phyloP scores from a whole-genome alignment of 164 flowering plant genomes.

The grape (Vitis vinifera) region DNA sequence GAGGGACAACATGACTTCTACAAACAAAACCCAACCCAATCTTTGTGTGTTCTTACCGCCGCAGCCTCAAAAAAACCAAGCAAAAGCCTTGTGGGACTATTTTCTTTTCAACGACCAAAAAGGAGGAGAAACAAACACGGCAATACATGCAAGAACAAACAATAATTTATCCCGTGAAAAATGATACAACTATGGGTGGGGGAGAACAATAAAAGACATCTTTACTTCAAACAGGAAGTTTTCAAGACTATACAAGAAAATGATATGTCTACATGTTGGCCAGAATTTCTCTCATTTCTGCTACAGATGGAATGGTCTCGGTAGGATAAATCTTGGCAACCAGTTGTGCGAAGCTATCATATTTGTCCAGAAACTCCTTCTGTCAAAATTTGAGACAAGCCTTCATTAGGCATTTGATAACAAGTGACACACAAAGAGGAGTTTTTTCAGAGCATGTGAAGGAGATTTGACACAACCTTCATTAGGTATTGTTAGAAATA shows the following conservation, averaged over 20 bases:
- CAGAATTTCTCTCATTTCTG: slow-evolving; percentile 79
- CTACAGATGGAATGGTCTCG: slow-evolving; percentile 61
- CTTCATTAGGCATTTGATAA: not conserved
- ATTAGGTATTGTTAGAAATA: too few species aligned
- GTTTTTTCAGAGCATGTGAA: not conserved
- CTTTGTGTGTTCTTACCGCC: too few species aligned
- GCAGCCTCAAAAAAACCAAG: too few species aligned
- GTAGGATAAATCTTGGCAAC: slow-evolving; percentile 77
- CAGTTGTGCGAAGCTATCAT: slow-evolving; percentile 74
- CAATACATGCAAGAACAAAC: not conserved
- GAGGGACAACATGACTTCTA: too few species aligned
- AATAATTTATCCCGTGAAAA: not conserved
- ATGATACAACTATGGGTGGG: not conserved
- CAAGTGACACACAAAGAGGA: not conserved
- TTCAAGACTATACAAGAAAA: slow-evolving; percentile 14
- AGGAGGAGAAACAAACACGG: too few species aligned
- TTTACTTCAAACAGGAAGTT: slow-evolving; percentile 1
- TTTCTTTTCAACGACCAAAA: too few species aligned
- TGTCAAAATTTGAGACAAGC: slow-evolving; percentile 25
- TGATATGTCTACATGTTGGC: slow-evolving; percentile 55
- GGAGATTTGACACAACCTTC: not conserved
- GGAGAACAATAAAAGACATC: not conserved
- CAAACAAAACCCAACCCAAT: too few species aligned
- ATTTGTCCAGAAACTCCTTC: slow-evolving; percentile 93
- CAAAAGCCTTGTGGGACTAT: too few species aligned